These are phyloP conservation scores for Eimeria sp. DNA, from an alignment of 169 alveolate genomes.

Conservation along the genomic window DNA sequence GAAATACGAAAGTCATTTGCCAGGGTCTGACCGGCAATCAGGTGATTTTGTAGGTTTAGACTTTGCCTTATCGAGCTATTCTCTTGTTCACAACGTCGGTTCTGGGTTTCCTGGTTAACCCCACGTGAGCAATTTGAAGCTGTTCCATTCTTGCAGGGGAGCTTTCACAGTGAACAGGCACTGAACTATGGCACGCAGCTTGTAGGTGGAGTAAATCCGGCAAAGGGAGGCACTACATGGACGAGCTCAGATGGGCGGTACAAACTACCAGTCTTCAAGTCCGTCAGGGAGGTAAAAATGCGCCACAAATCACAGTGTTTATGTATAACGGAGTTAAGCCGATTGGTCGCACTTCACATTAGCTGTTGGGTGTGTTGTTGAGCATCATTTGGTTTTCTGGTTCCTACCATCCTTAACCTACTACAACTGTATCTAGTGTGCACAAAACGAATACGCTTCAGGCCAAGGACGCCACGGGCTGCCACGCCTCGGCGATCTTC, in stretches of 20 bases:
- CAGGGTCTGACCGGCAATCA: conserved; percentile 97
- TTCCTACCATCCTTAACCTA: background rate
- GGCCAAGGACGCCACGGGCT: conserved; percentile 90
- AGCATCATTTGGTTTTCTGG: background rate
- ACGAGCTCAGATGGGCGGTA: conserved; percentile 87
- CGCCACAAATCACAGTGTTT: background rate
- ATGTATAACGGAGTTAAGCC: background rate
- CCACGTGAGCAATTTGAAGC: background rate
- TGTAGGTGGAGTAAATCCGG: conserved; percentile 97
- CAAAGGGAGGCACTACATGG: conserved; percentile 94
- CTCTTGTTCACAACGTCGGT: background rate
- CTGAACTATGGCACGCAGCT: conserved; percentile 94
- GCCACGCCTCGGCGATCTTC: conserved; percentile 97
- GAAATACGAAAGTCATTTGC: conserved; percentile 95
- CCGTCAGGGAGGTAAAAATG: conserved; percentile 85
- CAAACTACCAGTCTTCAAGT: conserved; percentile 90
- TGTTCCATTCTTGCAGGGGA: conserved; percentile 89
- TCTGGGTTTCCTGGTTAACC: background rate
- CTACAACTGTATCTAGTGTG: background rate
- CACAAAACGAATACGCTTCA: background rate
- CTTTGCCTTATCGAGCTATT: background rate
- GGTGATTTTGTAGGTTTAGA: conserved; percentile 84
- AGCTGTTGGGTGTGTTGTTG: background rate
- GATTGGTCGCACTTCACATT: background rate
- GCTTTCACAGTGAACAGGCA: conserved; percentile 95